Evolutionary conservation across 2,329 filamentous ascomycete species (phyloP), one percentile per base, ranked within the genome.

Genomic region (Pseudogymnoascus destructans): DNA sequence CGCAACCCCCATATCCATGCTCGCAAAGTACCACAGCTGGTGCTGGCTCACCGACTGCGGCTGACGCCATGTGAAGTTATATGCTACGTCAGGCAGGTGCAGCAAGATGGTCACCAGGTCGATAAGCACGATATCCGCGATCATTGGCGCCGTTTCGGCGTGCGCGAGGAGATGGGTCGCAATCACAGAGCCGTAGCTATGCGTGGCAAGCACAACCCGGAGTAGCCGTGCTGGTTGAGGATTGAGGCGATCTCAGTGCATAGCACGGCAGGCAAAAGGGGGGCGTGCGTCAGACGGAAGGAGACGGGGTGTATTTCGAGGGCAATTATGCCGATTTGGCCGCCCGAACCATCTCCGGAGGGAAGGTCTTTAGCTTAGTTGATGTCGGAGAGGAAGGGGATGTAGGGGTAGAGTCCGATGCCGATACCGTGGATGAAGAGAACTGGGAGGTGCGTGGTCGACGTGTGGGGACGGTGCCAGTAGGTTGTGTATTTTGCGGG

Each of bases 361-460:
- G 54, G 54, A 11, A 56, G 3, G 25, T 32, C 46, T 30, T 52
- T 30, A 15, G 54, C 21, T 8, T 15, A 25, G 62, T 78, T 77
- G 57, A 85, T 69, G 59, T 81, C 74, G 56, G 70, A 68, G 9
- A 85, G 66, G 63, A 82, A 81, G 23, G 73, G 70, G 17, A 76
- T 72, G 62, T 85, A 82, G 0, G 80, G 77, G 62, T 79, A 76
- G 2, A 85, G 68, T 0, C 80, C 79, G 59, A 83, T 75, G 42
- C 81, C 80, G 58, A 85, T 83, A 27, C 82, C 81, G 62, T 85
- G 81, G 25, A 85, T 75, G 66, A 82, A 85, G 5, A 85, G 68
- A 11, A 85, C 67, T 0, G 81, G 81, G 2, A 79, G 72, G 40
- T 74, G 73, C 0, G 73, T 78, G 58, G 74, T 77, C 1, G 81